These are phyloP conservation scores for Fusarium albidum DNA, from an alignment of 2,329 filamentous ascomycete species.

Conservation along the genomic window DNA sequence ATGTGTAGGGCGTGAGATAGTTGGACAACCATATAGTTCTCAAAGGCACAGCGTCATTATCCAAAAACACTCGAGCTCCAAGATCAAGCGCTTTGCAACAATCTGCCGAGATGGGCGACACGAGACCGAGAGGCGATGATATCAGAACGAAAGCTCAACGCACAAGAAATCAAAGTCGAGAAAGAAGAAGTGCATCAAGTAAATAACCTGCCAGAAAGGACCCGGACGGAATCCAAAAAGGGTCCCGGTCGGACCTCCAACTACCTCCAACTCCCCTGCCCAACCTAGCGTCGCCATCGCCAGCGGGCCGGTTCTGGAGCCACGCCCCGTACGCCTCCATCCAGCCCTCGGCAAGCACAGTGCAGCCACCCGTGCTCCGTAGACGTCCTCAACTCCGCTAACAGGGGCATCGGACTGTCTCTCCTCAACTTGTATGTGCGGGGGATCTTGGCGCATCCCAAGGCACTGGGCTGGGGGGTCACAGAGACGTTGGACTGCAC, in stretches of 20 bases:
- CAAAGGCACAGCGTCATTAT: slow-evolving; percentile 3
- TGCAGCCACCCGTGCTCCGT: background rate
- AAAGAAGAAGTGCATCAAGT: slow-evolving; percentile 19
- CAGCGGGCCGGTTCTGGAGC: slow-evolving; percentile 21
- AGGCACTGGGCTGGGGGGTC: no score
- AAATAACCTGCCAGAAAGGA: slow-evolving; percentile 6
- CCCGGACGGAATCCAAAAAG: slow-evolving; percentile 38
- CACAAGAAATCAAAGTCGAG: slow-evolving; percentile 6
- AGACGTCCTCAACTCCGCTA: background rate
- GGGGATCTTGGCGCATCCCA: background rate
- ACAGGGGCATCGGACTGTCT: slow-evolving; percentile 4
- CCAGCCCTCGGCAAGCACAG: slow-evolving; percentile 10
- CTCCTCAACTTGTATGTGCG: background rate
- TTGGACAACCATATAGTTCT: background rate
- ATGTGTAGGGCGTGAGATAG: no score
- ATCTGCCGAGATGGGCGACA: background rate
- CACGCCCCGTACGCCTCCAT: slow-evolving; percentile 14
- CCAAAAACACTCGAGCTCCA: background rate
- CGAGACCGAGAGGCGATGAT: background rate
- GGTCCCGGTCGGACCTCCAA: slow-evolving; percentile 25
- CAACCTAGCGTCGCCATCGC: slow-evolving; percentile 22
- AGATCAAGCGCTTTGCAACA: slow-evolving; percentile 1
- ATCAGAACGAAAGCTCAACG: background rate
- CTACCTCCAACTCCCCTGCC: slow-evolving; percentile 16
- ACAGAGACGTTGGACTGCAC: no score